Percentiles rank a stretch among this genome's conserved stretches.
These are phyloP conservation scores for Neurospora discreta DNA, from an alignment of 495 filamentous ascomycete species.

Conservation along the genomic window DNA sequence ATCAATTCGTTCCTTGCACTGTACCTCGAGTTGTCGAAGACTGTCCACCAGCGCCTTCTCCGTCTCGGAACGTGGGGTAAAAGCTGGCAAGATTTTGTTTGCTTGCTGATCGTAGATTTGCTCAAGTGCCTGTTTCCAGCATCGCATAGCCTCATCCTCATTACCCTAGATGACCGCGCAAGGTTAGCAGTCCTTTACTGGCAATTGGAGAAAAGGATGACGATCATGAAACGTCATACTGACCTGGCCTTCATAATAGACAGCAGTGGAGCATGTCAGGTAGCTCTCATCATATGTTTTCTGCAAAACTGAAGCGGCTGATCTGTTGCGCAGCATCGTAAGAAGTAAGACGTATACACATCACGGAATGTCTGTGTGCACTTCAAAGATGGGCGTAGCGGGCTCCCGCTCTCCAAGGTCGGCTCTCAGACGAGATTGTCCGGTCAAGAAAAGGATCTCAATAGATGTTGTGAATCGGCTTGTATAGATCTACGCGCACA, in stretches of 20 bases:
- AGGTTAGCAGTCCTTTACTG: slow-evolving; percentile 3
- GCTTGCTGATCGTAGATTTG: slow-evolving; percentile 85
- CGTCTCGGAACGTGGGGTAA: slow-evolving; percentile 68
- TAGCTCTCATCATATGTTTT: slow-evolving; percentile 98
- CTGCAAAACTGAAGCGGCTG: slow-evolving; percentile 65
- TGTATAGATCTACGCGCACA: not conserved
- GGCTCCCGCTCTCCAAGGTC: not conserved
- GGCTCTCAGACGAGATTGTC: not conserved
- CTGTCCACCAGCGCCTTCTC: slow-evolving; percentile 76
- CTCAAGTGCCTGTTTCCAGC: slow-evolving; percentile 84
- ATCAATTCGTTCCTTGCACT: slow-evolving; percentile 90
- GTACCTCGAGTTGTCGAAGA: slow-evolving; percentile 69
- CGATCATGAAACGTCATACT: slow-evolving; percentile 1
- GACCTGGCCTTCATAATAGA: slow-evolving; percentile 90
- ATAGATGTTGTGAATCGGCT: not conserved
- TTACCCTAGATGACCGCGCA: slow-evolving; percentile 54
- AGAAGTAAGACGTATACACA: not conserved
- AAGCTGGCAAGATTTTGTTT: slow-evolving; percentile 56
- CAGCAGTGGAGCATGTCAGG: slow-evolving; percentile 83
- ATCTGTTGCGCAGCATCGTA: slow-evolving; percentile 67
- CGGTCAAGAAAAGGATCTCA: not conserved
- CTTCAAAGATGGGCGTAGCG: not conserved
- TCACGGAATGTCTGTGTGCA: slow-evolving; percentile 2
- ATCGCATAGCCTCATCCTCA: slow-evolving; percentile 80
- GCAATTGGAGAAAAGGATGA: not conserved